Conservation (phyloP, 1,284 basidiomycete species). For the Trichosporon ovoides region DNA sequence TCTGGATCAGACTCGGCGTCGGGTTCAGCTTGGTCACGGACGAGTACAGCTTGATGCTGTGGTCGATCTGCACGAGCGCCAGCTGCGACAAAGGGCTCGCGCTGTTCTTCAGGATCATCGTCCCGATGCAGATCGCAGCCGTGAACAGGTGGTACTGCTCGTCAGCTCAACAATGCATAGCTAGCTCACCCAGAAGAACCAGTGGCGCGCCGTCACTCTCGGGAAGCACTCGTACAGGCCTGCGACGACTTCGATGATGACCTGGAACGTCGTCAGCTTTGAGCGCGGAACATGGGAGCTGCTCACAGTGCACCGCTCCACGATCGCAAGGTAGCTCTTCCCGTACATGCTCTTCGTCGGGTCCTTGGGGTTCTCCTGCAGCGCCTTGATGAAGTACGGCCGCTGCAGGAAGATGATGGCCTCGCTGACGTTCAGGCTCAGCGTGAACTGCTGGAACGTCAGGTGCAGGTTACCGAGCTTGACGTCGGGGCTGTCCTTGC, state of each 20-base stretch:
- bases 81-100: constrained; percentile 19
- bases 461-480: constrained; percentile 22
- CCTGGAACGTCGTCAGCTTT: constrained; percentile 12
- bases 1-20: constrained; percentile 23
- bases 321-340: constrained; percentile 28
- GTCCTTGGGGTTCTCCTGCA: constrained; percentile 25
- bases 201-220: constrained; percentile 29
- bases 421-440: constrained; percentile 31
- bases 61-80: constrained; percentile 23
- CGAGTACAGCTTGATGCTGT: constrained; percentile 26
- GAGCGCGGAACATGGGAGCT: background rate
- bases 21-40: constrained; percentile 19
- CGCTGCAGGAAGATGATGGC: constrained; percentile 30
- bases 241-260: constrained; percentile 27
- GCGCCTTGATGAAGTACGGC: constrained; percentile 32
- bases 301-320: constrained; percentile 32
- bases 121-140: constrained; percentile 32
- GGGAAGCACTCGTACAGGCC: constrained; percentile 29
- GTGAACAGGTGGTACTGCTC: constrained; percentile 35
- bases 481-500: constrained; percentile 22
- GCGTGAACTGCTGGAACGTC: constrained; percentile 33
- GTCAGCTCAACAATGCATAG: constrained; percentile 4
- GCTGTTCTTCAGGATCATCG: constrained; percentile 24
- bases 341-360: constrained; percentile 25
- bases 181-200: constrained; percentile 34